These are phyloP conservation scores for Massarina eburnea DNA, from an alignment of 2,329 filamentous ascomycete genomes.

Conservation along the genomic window DNA sequence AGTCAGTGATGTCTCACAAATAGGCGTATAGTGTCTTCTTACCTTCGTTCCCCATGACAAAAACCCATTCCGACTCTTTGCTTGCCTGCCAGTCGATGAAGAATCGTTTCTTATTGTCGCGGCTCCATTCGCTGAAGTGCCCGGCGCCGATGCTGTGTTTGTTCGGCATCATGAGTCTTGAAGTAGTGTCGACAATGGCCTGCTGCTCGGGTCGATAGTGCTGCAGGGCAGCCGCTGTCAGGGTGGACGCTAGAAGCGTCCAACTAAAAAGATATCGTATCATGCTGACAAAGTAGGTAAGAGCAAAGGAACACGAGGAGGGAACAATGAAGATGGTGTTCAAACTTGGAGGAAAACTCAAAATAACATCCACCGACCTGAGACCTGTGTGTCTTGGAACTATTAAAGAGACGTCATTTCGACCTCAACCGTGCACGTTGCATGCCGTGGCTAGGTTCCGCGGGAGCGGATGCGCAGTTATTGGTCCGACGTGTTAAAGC, in stretches of 20 bases:
- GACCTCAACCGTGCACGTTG: no score
- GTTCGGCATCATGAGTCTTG: neutral
- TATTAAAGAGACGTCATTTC: no score
- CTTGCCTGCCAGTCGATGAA: slow-evolving; percentile 52
- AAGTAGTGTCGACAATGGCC: slow-evolving; percentile 14
- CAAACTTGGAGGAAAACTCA: no score
- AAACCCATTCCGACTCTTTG: slow-evolving; percentile 46
- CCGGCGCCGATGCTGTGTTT: slow-evolving; percentile 42
- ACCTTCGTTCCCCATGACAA: slow-evolving; percentile 52
- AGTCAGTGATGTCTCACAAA: no score
- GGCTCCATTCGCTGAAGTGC: slow-evolving; percentile 54
- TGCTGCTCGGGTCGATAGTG: slow-evolving; percentile 14
- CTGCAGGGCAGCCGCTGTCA: neutral
- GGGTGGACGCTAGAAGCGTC: slow-evolving; percentile 5
- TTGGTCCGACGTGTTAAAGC: no score
- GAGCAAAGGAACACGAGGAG: neutral
- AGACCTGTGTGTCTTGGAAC: no score
- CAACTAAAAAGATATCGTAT: slow-evolving; percentile 1
- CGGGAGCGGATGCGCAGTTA: no score
- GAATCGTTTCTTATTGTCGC: slow-evolving; percentile 50
- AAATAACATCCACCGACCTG: no score
- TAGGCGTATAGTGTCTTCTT: no score
- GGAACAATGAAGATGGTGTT: neutral
- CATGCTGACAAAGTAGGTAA: neutral
- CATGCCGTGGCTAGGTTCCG: no score